phyloP scores from a whole-genome alignment of 1,139 yeast genomes.

The Debaryomyces sp. region DNA sequence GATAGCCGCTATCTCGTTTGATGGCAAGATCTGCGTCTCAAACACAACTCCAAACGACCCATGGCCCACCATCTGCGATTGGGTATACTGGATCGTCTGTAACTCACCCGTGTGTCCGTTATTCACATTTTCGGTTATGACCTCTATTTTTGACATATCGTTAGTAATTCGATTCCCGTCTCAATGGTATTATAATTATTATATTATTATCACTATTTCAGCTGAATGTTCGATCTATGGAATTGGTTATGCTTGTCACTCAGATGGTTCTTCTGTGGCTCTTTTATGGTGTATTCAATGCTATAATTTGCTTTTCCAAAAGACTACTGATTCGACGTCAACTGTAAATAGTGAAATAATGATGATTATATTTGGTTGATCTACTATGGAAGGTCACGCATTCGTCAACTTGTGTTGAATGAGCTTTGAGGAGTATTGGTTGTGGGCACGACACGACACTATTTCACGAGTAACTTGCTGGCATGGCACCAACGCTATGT shows the following conservation, averaged over 20 bases:
- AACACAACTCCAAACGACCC: slow-evolving; percentile 98
- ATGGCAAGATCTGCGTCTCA: slow-evolving; percentile 77
- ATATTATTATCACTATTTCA: slow-evolving; percentile 1
- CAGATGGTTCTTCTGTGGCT: not conserved
- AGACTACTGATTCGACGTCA: not conserved
- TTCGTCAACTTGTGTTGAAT: slow-evolving; percentile 7
- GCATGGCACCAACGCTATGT: not conserved
- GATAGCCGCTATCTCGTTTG: slow-evolving; percentile 84
- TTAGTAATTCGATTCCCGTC: slow-evolving; percentile 28
- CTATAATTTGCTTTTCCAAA: not conserved
- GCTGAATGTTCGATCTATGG: not conserved
- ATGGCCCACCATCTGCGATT: slow-evolving; percentile 88
- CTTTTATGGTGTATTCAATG: not conserved
- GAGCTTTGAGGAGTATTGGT: slow-evolving; percentile 4
- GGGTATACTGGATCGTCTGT: slow-evolving; percentile 65
- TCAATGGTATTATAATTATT: not conserved
- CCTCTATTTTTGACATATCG: slow-evolving; percentile 53
- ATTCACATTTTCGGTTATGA: slow-evolving; percentile 69
- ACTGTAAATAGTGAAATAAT: slow-evolving; percentile 3
- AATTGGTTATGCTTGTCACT: not conserved
- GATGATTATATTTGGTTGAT: slow-evolving; percentile 6
- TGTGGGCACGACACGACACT: slow-evolving; percentile 1
- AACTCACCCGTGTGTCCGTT: slow-evolving; percentile 74
- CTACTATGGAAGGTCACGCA: slow-evolving; percentile 8
- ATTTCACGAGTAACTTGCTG: not conserved